Evolutionary conservation across 2,329 filamentous ascomycete species (phyloP).

Genomic region (Colletotrichum limetticola): DNA sequence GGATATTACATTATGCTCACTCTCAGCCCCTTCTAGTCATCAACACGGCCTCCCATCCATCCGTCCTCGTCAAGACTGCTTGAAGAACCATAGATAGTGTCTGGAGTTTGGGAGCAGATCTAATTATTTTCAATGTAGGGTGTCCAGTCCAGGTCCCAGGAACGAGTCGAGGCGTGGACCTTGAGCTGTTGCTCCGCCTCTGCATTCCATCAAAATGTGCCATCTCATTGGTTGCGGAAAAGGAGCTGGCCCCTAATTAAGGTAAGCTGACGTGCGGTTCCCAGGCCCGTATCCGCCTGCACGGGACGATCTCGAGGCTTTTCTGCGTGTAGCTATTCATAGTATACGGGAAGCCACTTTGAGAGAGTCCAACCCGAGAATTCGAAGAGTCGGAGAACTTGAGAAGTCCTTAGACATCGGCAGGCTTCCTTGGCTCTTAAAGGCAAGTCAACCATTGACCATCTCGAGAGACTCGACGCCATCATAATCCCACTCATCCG

Average conservation of each 20-base stretch:
- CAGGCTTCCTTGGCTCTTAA: background rate
- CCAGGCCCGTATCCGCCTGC: background rate
- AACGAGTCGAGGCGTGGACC: too few relatives aligned
- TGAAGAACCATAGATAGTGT: too few relatives aligned
- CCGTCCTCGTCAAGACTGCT: too few relatives aligned
- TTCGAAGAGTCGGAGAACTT: too few relatives aligned
- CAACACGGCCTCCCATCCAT: background rate
- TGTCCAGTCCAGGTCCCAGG: too few relatives aligned
- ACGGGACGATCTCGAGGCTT: conserved; percentile 10
- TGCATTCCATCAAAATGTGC: background rate
- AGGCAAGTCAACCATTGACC: background rate
- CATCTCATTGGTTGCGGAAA: background rate
- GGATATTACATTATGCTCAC: background rate
- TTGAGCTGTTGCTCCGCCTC: background rate
- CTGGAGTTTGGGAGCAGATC: too few relatives aligned
- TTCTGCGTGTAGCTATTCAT: conserved; percentile 1
- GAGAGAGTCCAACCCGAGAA: too few relatives aligned
- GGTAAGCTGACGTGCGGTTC: background rate
- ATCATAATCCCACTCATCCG: background rate
- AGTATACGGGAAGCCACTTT: background rate
- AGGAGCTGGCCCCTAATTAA: background rate
- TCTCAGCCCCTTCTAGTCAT: background rate
- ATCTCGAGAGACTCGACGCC: background rate
- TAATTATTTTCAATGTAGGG: too few relatives aligned
- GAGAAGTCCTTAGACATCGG: too few relatives aligned